Percentiles rank a stretch among this genome's conserved stretches.
These are phyloP conservation scores for Paracamarosporium sp. DNA, from an alignment of 2,329 filamentous ascomycete genomes.

Conservation along the genomic window DNA sequence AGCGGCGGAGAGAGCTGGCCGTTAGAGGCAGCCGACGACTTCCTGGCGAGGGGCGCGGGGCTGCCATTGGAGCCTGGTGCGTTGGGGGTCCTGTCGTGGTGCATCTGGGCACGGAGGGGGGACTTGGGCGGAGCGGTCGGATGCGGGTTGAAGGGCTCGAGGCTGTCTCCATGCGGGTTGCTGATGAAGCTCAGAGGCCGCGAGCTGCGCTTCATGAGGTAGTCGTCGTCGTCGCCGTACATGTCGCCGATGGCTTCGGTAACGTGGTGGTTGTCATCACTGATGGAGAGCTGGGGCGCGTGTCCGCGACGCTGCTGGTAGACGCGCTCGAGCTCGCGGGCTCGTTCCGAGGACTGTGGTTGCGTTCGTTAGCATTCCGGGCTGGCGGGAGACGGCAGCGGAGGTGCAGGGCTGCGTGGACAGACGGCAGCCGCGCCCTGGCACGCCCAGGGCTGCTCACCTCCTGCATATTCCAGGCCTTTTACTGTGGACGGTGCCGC, in stretches of 20 bases:
- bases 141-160: conserved; percentile 47
- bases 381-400: conserved; percentile 11
- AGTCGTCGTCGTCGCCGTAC: conserved; percentile 81
- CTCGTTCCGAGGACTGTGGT: conserved; percentile 48
- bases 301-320: conserved; percentile 64
- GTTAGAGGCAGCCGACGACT: conserved; percentile 23
- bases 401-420: conserved; percentile 7
- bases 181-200: conserved; percentile 79
- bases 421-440: not conserved
- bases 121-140: conserved; percentile 50
- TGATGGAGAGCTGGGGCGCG: conserved; percentile 71
- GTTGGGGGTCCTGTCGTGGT: conserved; percentile 29
- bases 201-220: conserved; percentile 57
- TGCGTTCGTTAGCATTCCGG: conserved; percentile 35
- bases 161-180: conserved; percentile 59
- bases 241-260: conserved; percentile 92
- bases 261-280: conserved; percentile 91
- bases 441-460: conserved; percentile 10
- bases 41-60: conserved; percentile 17
- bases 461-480: conserved; percentile 16
- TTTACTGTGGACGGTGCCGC: conserved; percentile 9
- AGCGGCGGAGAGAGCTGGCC: conserved; percentile 43
- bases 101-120: conserved; percentile 47
- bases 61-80: conserved; percentile 27
- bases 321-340: conserved; percentile 53